These are phyloP conservation scores for Yamadazyma triangularis DNA, from an alignment of 1,139 yeast genomes.

Conservation along the genomic window DNA sequence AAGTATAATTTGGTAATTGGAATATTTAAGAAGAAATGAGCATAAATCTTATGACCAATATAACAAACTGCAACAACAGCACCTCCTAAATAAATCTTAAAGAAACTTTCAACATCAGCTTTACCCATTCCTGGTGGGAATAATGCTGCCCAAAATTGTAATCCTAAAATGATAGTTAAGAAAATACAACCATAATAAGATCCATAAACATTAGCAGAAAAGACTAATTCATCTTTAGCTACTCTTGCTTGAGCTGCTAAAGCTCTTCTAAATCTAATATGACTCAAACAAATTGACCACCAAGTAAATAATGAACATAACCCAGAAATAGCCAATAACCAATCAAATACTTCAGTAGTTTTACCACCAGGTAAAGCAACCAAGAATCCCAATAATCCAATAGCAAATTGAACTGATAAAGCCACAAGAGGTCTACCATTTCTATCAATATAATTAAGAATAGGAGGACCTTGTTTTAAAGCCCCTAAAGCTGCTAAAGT, in stretches of 20 bases:
- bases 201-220: conserved; percentile 20
- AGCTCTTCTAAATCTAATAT: conserved; percentile 28
- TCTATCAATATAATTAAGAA: conserved; percentile 27
- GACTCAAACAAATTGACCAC: conserved; percentile 31
- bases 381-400: conserved; percentile 29
- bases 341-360: conserved; percentile 28
- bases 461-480: conserved; percentile 28
- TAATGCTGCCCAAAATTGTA: conserved; percentile 39
- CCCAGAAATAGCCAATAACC: conserved; percentile 41
- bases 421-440: conserved; percentile 35
- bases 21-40: conserved; percentile 16
- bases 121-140: conserved; percentile 30
- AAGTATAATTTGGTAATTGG: conserved; percentile 28
- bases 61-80: conserved; percentile 25
- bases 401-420: conserved; percentile 37
- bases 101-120: conserved; percentile 28
- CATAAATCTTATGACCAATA: conserved; percentile 31
- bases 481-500: conserved; percentile 33
- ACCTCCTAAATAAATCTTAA: conserved; percentile 29
- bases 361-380: conserved; percentile 26
- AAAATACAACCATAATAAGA: conserved; percentile 29
- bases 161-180: conserved; percentile 20
- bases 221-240: conserved; percentile 28
- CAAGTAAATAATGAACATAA: conserved; percentile 37
- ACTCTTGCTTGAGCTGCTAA: conserved; percentile 22